Evolutionary conservation across 1,139 yeast genomes (phyloP).

Genomic region (Diutina mesorugosa): DNA sequence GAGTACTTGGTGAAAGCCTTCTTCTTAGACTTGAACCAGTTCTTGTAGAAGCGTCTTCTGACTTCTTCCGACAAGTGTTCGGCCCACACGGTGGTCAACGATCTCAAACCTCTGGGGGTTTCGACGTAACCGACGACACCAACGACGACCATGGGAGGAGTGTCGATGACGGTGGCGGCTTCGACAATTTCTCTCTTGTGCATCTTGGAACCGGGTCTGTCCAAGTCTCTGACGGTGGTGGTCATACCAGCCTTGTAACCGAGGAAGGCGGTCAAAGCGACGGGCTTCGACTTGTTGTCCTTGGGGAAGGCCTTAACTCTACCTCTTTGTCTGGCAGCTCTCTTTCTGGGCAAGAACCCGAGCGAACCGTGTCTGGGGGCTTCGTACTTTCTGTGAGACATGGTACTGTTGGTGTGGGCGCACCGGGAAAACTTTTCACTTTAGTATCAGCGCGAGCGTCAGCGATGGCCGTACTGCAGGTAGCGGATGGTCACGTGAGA

Average conservation of each 20-base stretch:
- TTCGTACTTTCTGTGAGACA: constrained; percentile 99
- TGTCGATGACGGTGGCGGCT: constrained; percentile 98
- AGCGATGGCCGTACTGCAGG: not conserved
- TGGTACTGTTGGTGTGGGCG: constrained; percentile 11
- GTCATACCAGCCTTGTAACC: constrained; percentile 99
- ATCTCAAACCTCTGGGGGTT: constrained; percentile 99
- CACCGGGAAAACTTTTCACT: not conserved
- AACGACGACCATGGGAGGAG: constrained; percentile 97
- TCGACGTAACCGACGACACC: constrained; percentile 99
- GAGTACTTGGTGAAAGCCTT: constrained; percentile 99
- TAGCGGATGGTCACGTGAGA: not conserved
- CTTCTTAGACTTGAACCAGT: constrained; percentile 99
- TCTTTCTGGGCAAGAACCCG: constrained; percentile 99
- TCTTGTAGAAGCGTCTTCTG: constrained; percentile 99
- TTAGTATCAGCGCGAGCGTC: not conserved
- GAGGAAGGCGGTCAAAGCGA: constrained; percentile 97
- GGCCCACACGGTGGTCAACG: constrained; percentile 99
- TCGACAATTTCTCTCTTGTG: constrained; percentile 99
- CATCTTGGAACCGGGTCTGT: constrained; percentile 99
- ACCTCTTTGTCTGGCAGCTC: constrained; percentile 98
- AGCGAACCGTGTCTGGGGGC: constrained; percentile 99
- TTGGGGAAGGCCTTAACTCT: constrained; percentile 99
- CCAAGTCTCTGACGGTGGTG: constrained; percentile 99
- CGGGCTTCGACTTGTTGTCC: constrained; percentile 97
- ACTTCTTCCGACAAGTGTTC: constrained; percentile 99